Conservation (phyloP, 345 rosid genomes). For the Linum usitatissimum region DNA sequence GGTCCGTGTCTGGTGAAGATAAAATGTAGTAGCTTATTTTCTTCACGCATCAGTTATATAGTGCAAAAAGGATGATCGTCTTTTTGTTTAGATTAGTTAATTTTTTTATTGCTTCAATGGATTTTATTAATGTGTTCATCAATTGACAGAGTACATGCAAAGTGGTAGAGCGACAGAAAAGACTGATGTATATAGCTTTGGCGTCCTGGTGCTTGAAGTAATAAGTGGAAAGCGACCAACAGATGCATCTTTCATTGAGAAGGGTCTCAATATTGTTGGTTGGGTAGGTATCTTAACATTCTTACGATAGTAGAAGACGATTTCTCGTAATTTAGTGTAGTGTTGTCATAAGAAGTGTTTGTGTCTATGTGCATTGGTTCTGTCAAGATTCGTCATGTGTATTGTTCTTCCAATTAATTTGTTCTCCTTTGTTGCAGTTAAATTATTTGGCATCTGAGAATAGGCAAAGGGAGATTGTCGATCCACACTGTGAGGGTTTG, state of each 20-base stretch:
- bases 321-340: too few relatives aligned
- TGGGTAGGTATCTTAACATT: constrained; percentile 49
- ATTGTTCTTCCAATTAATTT: neutral
- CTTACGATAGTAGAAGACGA: neutral
- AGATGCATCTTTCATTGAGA: constrained; percentile 92
- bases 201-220: constrained; percentile 85
- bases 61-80: neutral
- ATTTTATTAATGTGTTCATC: neutral
- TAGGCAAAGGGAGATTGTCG: constrained; percentile 60
- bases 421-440: constrained; percentile 44
- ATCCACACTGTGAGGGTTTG: constrained; percentile 64
- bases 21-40: neutral
- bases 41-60: neutral
- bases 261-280: constrained; percentile 94
- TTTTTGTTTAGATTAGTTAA: neutral
- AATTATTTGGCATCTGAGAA: constrained; percentile 62
- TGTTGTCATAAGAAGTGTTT: neutral
- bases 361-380: neutral
- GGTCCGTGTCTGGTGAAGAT: neutral
- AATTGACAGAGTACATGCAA: constrained; percentile 76
- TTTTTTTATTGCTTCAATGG: neutral
- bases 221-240: constrained; percentile 95
- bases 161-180: constrained; percentile 99
- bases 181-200: constrained; percentile 94
- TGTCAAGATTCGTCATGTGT: neutral